phyloP scores from a whole-genome alignment of 257 asterid species.

The Solanum virginianum region DNA sequence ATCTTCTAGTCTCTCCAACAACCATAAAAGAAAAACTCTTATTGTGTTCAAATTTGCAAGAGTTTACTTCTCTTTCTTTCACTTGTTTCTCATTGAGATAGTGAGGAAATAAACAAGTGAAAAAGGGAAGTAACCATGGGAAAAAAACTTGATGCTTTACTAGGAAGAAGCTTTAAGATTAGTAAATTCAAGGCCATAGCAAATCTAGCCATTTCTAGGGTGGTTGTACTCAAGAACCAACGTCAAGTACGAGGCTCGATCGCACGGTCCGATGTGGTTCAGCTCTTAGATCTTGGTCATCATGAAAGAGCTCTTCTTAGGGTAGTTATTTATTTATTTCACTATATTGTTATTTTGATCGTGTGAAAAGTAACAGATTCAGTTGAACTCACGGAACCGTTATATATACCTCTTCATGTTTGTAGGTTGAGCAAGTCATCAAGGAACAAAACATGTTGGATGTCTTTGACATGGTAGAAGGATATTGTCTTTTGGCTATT shows the following conservation, averaged over 20 bases:
- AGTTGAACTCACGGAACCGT: not conserved
- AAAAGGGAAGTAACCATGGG: conserved; percentile 31
- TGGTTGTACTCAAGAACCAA: conserved; percentile 58
- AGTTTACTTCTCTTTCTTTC: not conserved
- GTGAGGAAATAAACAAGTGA: not conserved
- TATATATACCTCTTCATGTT: not conserved
- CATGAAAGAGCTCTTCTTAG: conserved; percentile 81
- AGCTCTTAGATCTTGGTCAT: conserved; percentile 36
- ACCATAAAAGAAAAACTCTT: not conserved
- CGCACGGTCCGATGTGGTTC: conserved; percentile 57
- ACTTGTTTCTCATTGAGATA: not conserved
- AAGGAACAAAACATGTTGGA: conserved; percentile 87
- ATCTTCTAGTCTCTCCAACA: not conserved
- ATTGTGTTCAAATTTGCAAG: not conserved
- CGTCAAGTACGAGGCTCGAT: conserved; percentile 58
- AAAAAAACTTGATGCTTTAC: conserved; percentile 53
- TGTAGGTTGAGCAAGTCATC: conserved; percentile 75
- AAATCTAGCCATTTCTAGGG: conserved; percentile 49
- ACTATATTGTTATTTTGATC: not conserved
- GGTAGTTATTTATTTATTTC: conserved; percentile 12
- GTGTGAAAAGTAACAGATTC: not conserved
- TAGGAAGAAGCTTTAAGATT: conserved; percentile 34
- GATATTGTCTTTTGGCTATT: conserved; percentile 44
- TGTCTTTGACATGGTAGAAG: conserved; percentile 51
- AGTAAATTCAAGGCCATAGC: conserved; percentile 35